phyloP scores from a whole-genome alignment of 2,329 filamentous ascomycete genomes.

The Cladosporium phlei region DNA sequence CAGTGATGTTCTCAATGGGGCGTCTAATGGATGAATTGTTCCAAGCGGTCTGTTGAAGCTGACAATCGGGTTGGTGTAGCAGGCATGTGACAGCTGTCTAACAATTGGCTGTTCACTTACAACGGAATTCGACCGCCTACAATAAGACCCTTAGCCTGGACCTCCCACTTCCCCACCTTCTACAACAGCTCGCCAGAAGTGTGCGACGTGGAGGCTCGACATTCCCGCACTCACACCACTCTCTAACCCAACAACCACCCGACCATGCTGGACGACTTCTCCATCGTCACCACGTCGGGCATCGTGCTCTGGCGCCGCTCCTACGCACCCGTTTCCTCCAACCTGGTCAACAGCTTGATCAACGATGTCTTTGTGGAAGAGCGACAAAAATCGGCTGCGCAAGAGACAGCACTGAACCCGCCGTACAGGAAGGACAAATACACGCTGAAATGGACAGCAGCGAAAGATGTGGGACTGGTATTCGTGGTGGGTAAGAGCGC shows the following conservation, averaged over 20 bases:
- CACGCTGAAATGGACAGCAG: constrained; percentile 87
- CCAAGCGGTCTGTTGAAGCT: no score
- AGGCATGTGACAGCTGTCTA: background rate
- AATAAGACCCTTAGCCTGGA: background rate
- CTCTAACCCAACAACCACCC: background rate
- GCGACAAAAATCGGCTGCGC: constrained; percentile 56
- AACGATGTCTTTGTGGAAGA: constrained; percentile 97
- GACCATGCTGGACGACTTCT: constrained; percentile 89
- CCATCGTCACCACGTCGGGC: constrained; percentile 91
- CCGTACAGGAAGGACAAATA: constrained; percentile 88
- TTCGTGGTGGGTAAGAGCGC: constrained; percentile 67
- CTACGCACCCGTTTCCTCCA: constrained; percentile 72
- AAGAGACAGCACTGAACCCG: constrained; percentile 59
- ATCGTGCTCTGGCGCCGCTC: constrained; percentile 94
- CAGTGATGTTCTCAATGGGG: no score
- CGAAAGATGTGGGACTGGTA: constrained; percentile 88
- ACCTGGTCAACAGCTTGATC: constrained; percentile 90
- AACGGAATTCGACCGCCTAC: constrained; percentile 2
- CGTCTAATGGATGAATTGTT: no score
- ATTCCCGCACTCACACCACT: no score
- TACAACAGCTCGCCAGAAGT: no score
- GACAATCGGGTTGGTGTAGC: no score
- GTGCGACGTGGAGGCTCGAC: no score
- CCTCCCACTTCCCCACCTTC: constrained; percentile 6
- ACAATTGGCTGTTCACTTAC: constrained; percentile 8